Conservation (phyloP, 2,329 filamentous ascomycete species). For the Xylariaceae sp. region DNA sequence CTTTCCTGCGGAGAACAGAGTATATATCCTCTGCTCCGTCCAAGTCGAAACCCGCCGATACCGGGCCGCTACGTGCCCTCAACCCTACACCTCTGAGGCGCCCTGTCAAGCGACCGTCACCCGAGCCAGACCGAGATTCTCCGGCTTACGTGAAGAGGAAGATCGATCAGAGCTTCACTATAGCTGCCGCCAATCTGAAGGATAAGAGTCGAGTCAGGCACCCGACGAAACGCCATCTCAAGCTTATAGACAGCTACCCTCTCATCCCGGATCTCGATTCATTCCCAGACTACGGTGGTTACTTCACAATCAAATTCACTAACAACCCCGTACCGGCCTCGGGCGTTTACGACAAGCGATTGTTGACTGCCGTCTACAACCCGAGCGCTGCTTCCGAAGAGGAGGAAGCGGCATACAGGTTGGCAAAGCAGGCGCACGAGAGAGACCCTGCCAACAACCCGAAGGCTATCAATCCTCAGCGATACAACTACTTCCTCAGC, state of each 20-base stretch:
- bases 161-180: conserved; percentile 58
- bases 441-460: conserved; percentile 51
- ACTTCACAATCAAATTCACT: conserved; percentile 64
- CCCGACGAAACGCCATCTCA: conserved; percentile 53
- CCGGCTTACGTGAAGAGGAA: conserved; percentile 62
- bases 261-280: conserved; percentile 61
- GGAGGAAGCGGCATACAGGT: conserved; percentile 47
- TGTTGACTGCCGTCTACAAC: conserved; percentile 56
- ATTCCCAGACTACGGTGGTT: conserved; percentile 65
- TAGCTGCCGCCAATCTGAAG: conserved; percentile 48
- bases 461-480: conserved; percentile 52
- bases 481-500: conserved; percentile 63
- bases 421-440: conserved; percentile 48
- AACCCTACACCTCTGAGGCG: conserved; percentile 38
- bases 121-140: conserved; percentile 54
- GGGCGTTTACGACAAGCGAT: conserved; percentile 52
- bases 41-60: conserved; percentile 45
- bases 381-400: conserved; percentile 52
- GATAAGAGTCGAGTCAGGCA: conserved; percentile 51
- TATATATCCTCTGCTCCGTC: conserved; percentile 69
- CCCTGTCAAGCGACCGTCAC: conserved; percentile 46
- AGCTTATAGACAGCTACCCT: conserved; percentile 54
- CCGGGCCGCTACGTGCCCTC: conserved; percentile 48
- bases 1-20: conserved; percentile 91
- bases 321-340: conserved; percentile 55